A percentile compares a stretch with the other conserved stretches of the same genome.
These are phyloP conservation scores for Tetrapyrgos nigripes DNA, from an alignment of 1,284 basidiomycete species.

Conservation along the genomic window DNA sequence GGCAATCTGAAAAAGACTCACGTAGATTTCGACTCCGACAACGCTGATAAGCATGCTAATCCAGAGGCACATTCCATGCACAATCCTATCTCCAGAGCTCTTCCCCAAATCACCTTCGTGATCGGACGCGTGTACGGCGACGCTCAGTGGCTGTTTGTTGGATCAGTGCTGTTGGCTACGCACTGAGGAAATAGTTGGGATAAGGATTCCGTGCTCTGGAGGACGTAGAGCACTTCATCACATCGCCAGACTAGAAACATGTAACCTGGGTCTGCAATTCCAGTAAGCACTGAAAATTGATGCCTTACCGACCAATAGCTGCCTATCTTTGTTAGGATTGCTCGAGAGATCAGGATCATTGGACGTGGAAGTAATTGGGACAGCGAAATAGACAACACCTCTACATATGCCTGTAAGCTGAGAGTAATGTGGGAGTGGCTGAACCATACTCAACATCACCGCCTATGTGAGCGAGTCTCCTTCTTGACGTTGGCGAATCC, in stretches of 20 bases:
- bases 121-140: constrained; percentile 25
- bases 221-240: constrained; percentile 28
- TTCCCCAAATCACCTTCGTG: constrained; percentile 15
- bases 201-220: constrained; percentile 14
- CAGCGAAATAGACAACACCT: constrained; percentile 27
- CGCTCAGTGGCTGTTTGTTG: constrained; percentile 15
- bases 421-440: too few species aligned
- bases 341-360: constrained; percentile 20
- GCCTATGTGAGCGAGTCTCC: constrained; percentile 30
- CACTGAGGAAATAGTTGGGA: constrained; percentile 26
- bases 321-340: constrained; percentile 27
- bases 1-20: too few species aligned
- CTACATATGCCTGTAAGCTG: too few species aligned
- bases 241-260: constrained; percentile 32
- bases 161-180: constrained; percentile 13
- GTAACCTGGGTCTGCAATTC: too few species aligned
- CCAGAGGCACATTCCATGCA: constrained; percentile 33
- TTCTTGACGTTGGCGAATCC: constrained; percentile 28
- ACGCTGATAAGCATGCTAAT: constrained; percentile 29
- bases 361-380: constrained; percentile 27
- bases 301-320: constrained; percentile 28
- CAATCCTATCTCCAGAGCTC: constrained; percentile 22
- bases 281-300: not conserved
- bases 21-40: constrained; percentile 30
- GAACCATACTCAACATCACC: constrained; percentile 35